Evolutionary conservation across 2,329 filamentous ascomycete species (phyloP), one percentile per base, ranked within the genome.

Genomic region (Aspergillus ruber): DNA sequence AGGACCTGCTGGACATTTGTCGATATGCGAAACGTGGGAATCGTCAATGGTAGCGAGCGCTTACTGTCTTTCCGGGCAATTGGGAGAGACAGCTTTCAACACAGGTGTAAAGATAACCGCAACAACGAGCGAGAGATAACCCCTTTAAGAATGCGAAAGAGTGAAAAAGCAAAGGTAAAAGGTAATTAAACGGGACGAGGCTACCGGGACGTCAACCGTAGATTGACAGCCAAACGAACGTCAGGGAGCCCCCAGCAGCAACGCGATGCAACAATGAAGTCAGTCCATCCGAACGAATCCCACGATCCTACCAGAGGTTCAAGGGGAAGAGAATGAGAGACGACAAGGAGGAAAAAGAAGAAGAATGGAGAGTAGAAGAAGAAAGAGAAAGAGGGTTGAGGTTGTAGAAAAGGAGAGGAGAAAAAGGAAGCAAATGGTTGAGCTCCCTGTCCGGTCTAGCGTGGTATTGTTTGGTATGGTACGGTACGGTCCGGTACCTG

Each of bases 1-100:
- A 64, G 61, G 57, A 59, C 61, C 58, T 57, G 63, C 56, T 66
- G 66, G 64, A 70, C 67, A 70, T 70, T 70, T 61, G 66, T 67
- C 61, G 57, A 53, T 50, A 42, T 46, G 42, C 48, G 43, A 38
- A 32, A 39, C 17, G 36, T 39, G n/a, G 36, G 49, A 46, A 44
- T 50, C 47, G 27, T 39, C 9, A 42, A 42, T 43, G 38, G 51
- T 52, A 39, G 8, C 17, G 47, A 49, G 46, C 42, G 40, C 32
- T 21, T 23, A 36, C 32, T 44, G 43, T 17, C 41, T 15, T 21
- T 27, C n/a, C 20, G n/a, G 41, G 15, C 13, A 36, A 15, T 7
- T 7, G 15, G 32, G 20, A 25, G 25, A 25, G 23, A 27, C 23
- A 21, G 21, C n/a, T 38, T 17, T 38, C 18, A 15, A 38, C 18